These are phyloP conservation scores for Leccinum broughii DNA, from an alignment of 768 basidiomycete species.

Conservation along the genomic window DNA sequence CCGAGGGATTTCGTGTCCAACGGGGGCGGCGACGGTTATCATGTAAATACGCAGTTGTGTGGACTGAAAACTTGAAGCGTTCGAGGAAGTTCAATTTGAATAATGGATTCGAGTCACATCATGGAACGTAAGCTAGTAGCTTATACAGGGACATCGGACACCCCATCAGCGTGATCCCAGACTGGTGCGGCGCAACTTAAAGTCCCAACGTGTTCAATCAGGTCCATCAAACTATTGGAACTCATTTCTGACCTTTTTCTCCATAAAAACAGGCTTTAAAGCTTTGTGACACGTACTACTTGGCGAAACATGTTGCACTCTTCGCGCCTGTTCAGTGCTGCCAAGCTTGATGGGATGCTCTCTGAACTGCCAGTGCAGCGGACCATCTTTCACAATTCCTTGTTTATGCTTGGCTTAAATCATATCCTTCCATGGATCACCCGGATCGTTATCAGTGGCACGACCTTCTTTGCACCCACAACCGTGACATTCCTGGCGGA, in stretches of 20 bases:
- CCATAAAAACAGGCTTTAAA: neutral
- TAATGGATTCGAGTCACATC: neutral
- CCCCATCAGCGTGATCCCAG: neutral
- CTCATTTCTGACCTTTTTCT: no score
- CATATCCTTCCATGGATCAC: neutral
- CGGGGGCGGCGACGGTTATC: neutral
- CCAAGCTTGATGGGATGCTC: neutral
- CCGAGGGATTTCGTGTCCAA: conserved; percentile 38
- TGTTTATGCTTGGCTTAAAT: neutral
- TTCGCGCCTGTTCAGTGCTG: neutral
- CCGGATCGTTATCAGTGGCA: neutral
- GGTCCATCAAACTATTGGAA: no score
- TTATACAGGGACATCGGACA: neutral
- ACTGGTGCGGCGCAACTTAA: neutral
- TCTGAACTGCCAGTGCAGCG: neutral
- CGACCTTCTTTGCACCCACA: conserved; percentile 2
- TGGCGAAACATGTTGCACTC: no score
- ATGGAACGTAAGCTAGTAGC: no score
- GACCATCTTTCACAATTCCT: neutral
- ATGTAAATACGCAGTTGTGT: neutral
- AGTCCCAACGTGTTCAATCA: neutral
- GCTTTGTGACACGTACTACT: neutral
- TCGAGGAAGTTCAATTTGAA: no score
- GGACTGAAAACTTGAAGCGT: neutral
- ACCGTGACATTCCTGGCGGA: neutral